phyloP scores from a whole-genome alignment of 306 rosid genomes.

The Erythrophleum fordii region DNA sequence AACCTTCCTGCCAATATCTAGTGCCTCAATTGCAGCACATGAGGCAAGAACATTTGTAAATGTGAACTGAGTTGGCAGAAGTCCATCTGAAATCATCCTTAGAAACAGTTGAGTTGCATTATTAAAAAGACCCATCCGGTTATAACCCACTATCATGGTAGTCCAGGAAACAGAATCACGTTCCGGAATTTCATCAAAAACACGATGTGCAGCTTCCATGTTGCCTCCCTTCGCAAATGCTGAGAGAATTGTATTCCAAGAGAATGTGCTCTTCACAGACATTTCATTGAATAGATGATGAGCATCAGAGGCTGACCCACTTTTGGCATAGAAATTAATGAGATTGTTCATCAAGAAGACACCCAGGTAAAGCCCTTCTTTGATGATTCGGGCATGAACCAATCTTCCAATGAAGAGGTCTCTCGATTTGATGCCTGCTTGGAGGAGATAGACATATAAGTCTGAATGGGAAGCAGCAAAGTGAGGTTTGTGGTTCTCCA shows the following conservation, averaged over 20 bases:
- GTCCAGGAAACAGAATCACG: constrained; percentile 94
- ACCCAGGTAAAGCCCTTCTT: constrained; percentile 64
- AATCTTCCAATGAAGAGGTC: constrained; percentile 59
- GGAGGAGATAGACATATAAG: constrained; percentile 57
- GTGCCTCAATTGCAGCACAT: constrained; percentile 58
- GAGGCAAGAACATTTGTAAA: constrained; percentile 76
- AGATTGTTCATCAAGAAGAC: constrained; percentile 76
- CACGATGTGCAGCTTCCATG: constrained; percentile 51
- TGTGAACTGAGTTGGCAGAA: constrained; percentile 64
- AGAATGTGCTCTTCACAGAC: constrained; percentile 53
- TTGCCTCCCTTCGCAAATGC: constrained; percentile 69
- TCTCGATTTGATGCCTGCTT: constrained; percentile 58
- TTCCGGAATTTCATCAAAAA: constrained; percentile 70
- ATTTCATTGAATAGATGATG: constrained; percentile 75
- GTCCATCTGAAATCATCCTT: constrained; percentile 57
- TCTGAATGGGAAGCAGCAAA: constrained; percentile 43
- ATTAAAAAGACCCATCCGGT: constrained; percentile 60
- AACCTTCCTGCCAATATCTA: constrained; percentile 69
- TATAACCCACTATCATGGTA: constrained; percentile 70
- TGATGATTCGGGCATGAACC: constrained; percentile 69
- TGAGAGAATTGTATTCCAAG: constrained; percentile 84
- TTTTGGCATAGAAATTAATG: constrained; percentile 61
- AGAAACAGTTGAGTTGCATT: constrained; percentile 59
- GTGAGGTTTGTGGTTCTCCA: constrained; percentile 46
- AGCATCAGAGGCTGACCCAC: constrained; percentile 52